Percentiles rank a stretch among this genome's conserved stretches.
These are phyloP conservation scores for Pelagophyceae sp. DNA, from an alignment of 352 stramenopile genomes.

Conservation along the genomic window DNA sequence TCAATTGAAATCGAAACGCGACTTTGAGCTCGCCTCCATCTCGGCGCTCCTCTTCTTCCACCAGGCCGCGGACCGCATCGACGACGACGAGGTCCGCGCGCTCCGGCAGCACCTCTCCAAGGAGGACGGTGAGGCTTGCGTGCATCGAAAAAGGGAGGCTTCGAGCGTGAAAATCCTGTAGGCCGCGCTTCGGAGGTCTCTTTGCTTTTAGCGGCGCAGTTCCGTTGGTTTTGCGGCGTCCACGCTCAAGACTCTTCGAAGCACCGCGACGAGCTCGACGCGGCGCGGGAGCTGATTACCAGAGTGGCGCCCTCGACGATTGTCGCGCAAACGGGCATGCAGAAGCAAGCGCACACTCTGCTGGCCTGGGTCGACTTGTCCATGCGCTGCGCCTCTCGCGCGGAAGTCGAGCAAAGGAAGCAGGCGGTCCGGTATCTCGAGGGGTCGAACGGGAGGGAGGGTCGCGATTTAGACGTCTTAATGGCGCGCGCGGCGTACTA, in stretches of 20 bases:
- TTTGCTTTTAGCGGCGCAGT: background rate
- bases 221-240: background rate
- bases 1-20: background rate
- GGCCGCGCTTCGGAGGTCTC: background rate
- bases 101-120: background rate
- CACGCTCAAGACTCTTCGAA: background rate
- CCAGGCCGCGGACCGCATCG: background rate
- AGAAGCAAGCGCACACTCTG: conserved; percentile 19
- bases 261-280: background rate
- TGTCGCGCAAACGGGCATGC: conserved; percentile 13
- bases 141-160: too few relatives aligned
- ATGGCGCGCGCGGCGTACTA: conserved; percentile 15
- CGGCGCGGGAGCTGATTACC: background rate
- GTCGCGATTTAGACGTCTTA: conserved; percentile 21
- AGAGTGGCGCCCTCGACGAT: background rate
- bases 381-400: background rate
- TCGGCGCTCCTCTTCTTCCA: background rate
- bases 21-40: background rate
- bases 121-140: too few relatives aligned
- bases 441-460: conserved; percentile 3
- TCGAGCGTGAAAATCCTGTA: too few relatives aligned
- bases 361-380: conserved; percentile 19
- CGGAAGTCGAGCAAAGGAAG: background rate
- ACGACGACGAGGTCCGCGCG: background rate
- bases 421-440: background rate